A percentile compares a stretch with the other conserved stretches of the same genome.
phyloP scores from a whole-genome alignment of 2,329 filamentous ascomycete species.

The Pestalotiopsis sp. region DNA sequence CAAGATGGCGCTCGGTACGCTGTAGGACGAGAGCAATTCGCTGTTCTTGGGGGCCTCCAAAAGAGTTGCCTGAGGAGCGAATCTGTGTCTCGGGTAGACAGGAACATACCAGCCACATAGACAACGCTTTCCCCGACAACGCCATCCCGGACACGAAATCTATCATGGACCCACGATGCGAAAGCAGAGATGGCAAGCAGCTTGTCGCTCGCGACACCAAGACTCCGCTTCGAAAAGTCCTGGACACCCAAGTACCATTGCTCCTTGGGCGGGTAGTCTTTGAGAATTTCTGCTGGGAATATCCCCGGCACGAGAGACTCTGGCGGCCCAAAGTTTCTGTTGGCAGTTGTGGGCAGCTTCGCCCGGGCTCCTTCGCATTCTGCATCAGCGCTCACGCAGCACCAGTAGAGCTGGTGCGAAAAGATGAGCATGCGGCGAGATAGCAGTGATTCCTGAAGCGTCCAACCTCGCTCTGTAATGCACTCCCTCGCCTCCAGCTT shows the following conservation, averaged over 20 bases:
- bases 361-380: constrained; percentile 16
- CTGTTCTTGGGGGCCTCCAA: constrained; percentile 8
- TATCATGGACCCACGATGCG: constrained; percentile 18
- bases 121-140: neutral
- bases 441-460: constrained; percentile 22
- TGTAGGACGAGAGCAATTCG: neutral
- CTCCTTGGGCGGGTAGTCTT: constrained; percentile 17
- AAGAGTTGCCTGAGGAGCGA: neutral
- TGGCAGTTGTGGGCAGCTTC: neutral
- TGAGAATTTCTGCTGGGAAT: constrained; percentile 18
- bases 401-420: constrained; percentile 21
- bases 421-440: constrained; percentile 24
- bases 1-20: constrained; percentile 17
- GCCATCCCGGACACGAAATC: constrained; percentile 6
- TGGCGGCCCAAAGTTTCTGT: constrained; percentile 17
- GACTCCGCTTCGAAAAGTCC: constrained; percentile 16
- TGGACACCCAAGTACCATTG: constrained; percentile 19
- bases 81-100: neutral
- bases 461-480: constrained; percentile 22
- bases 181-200: constrained; percentile 24
- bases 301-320: constrained; percentile 20
- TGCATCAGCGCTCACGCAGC: constrained; percentile 20
- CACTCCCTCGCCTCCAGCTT: constrained; percentile 13
- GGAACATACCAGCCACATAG: neutral
- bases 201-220: constrained; percentile 22